A percentile compares a stretch with the other conserved stretches of the same genome.
Evolutionary conservation across 2,329 filamentous ascomycete species (phyloP).

Genomic region (Colletotrichum agaves): DNA sequence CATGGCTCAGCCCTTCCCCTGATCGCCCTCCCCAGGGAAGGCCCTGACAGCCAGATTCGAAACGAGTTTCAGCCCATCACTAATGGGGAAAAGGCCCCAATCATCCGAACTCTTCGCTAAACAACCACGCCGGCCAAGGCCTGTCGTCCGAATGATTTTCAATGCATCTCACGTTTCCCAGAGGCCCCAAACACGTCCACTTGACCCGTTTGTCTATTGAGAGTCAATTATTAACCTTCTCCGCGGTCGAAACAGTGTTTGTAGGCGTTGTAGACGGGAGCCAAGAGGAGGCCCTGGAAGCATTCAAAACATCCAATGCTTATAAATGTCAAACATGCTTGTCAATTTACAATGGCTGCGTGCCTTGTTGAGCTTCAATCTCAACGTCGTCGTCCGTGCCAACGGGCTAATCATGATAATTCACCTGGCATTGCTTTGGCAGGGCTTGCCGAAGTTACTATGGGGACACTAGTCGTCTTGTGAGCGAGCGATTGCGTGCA

Average conservation of each 20-base stretch:
- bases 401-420: no score
- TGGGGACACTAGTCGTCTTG: no score
- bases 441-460: no score
- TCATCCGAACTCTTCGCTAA: conserved; percentile 20
- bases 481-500: no score
- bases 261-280: background rate
- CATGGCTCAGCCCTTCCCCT: conserved; percentile 21
- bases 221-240: conserved; percentile 15
- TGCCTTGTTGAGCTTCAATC: no score
- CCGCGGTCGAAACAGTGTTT: conserved; percentile 13
- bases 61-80: conserved; percentile 31
- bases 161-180: conserved; percentile 4
- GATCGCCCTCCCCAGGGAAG: conserved; percentile 13
- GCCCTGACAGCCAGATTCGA: conserved; percentile 8
- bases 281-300: background rate
- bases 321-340: background rate
- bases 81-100: conserved; percentile 26
- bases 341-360: no score
- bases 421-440: no score
- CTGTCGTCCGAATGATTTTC: conserved; percentile 8
- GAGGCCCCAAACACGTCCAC: background rate
- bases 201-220: background rate
- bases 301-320: background rate
- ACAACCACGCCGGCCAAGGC: conserved; percentile 8
- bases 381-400: no score